Conservation (phyloP, 2,329 filamentous ascomycete species). For the Pseudogymnoascus sp. region DNA sequence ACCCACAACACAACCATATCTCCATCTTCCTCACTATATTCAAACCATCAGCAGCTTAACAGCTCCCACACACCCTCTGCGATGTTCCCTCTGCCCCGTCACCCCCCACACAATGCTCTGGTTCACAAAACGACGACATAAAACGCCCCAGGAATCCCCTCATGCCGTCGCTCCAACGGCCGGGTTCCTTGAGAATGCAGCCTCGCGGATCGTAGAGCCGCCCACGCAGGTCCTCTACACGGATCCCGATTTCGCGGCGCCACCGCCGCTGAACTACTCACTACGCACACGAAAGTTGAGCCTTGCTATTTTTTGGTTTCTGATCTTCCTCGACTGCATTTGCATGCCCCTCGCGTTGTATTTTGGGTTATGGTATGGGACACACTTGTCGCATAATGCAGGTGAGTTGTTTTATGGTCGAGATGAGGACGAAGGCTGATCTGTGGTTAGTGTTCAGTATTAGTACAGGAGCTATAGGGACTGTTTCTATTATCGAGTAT, state of each 20-base stretch:
- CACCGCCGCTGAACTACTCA: conserved; percentile 12
- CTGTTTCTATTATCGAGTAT: conserved; percentile 47
- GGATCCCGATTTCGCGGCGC: background rate
- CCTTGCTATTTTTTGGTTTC: conserved; percentile 51
- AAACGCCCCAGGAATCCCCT: background rate
- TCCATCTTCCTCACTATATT: background rate
- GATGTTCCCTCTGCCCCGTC: background rate
- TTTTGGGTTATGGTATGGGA: conserved; percentile 51
- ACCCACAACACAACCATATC: background rate
- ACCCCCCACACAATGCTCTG: background rate
- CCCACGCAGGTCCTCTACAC: background rate
- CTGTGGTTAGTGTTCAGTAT: conserved; percentile 31
- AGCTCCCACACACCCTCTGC: background rate
- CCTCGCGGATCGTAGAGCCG: background rate
- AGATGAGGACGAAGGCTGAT: background rate
- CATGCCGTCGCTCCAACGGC: background rate
- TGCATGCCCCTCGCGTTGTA: conserved; percentile 52
- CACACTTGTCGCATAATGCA: conserved; percentile 32
- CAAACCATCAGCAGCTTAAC: background rate
- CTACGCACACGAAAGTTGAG: conserved; percentile 39
- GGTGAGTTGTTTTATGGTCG: background rate
- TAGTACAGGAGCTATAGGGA: conserved; percentile 45
- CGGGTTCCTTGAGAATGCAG: background rate
- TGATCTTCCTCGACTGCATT: conserved; percentile 52
- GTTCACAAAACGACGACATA: background rate